These are phyloP conservation scores for Lunasporangiospora selenospora DNA, from an alignment of 192 early-diverging fungal species.

Conservation along the genomic window DNA sequence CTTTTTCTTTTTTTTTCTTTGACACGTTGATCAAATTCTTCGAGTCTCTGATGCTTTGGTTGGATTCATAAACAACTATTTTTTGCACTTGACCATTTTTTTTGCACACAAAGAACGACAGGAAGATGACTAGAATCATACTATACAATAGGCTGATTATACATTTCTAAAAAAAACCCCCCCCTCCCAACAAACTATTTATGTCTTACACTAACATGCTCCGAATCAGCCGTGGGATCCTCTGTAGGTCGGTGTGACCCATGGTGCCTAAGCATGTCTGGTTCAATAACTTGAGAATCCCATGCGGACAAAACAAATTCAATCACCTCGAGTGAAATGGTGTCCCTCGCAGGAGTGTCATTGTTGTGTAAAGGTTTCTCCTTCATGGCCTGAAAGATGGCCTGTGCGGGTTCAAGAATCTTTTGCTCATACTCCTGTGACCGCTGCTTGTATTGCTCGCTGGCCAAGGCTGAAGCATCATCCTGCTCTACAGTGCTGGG, in stretches of 20 bases:
- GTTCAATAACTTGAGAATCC: conserved; percentile 21
- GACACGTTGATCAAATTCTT: no score
- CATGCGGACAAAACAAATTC: conserved; percentile 22
- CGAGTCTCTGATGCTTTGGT: no score
- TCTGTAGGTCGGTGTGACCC: neutral
- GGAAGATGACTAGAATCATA: no score
- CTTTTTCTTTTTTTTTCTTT: neutral
- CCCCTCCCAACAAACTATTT: conserved; percentile 22
- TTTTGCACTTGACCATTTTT: no score
- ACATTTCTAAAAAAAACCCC: neutral
- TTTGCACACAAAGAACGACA: no score
- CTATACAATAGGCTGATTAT: conserved; percentile 6
- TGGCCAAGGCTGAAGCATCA: no score
- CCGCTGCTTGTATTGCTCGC: neutral
- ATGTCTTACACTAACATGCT: conserved; percentile 4
- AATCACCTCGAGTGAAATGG: conserved; percentile 11
- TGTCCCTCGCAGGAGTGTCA: neutral
- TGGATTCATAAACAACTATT: no score
- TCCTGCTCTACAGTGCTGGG: no score
- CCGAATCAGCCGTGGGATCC: conserved; percentile 1
- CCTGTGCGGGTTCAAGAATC: conserved; percentile 9
- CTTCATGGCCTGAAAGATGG: neutral
- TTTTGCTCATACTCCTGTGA: conserved; percentile 19
- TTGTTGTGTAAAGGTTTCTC: neutral
- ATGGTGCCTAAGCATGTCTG: neutral